A percentile compares a stretch with the other conserved stretches of the same genome.
Conservation (phyloP, 805 yeast genomes). For the Saturnispora sekii region DNA sequence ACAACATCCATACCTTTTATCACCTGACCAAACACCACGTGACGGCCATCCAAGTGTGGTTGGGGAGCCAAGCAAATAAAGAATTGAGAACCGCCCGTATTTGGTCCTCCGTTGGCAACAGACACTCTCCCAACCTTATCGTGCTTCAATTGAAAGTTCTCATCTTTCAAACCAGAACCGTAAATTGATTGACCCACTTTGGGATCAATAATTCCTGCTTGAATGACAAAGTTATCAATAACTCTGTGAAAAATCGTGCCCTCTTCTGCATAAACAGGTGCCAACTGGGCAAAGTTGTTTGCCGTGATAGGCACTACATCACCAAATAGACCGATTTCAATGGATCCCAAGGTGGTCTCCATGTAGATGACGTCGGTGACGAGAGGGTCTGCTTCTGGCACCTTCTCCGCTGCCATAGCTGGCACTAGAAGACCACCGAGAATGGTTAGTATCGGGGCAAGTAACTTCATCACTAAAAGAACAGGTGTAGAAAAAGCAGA, state of each 20-base stretch:
- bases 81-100: conserved; percentile 61
- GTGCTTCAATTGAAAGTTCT: conserved; percentile 45
- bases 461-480: neutral
- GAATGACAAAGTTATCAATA: conserved; percentile 66
- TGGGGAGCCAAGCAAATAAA: conserved; percentile 50
- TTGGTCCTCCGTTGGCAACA: conserved; percentile 43
- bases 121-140: conserved; percentile 38
- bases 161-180: conserved; percentile 37
- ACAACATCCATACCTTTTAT: conserved; percentile 57
- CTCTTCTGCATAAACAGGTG: conserved; percentile 41
- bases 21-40: conserved; percentile 77
- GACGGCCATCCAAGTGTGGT: conserved; percentile 46
- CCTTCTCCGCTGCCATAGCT: neutral
- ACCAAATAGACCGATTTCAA: conserved; percentile 58
- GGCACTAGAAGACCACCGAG: neutral
- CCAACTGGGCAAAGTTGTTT: conserved; percentile 44
- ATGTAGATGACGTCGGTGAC: conserved; percentile 38
- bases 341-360: conserved; percentile 30
- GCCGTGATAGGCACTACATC: conserved; percentile 55
- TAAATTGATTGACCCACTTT: conserved; percentile 74
- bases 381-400: conserved; percentile 32
- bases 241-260: conserved; percentile 61
- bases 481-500: too few species aligned
- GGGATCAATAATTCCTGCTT: conserved; percentile 81
- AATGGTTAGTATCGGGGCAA: neutral